These are phyloP conservation scores for Bauhinia variegata DNA, from an alignment of 306 rosid species.

Conservation along the genomic window DNA sequence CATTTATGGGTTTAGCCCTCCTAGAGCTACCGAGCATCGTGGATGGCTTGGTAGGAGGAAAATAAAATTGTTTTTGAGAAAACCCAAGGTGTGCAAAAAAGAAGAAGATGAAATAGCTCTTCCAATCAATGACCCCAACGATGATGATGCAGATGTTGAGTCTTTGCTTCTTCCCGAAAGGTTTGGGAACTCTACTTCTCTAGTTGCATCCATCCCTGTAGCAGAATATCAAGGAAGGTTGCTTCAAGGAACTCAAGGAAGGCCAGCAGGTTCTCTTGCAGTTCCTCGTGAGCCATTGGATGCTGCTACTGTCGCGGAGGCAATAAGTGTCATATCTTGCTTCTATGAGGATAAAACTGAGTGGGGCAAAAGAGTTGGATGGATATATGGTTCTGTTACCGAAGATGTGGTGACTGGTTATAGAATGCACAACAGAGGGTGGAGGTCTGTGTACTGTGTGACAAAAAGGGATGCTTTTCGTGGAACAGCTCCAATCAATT, in stretches of 20 bases:
- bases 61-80: slow-evolving; percentile 64
- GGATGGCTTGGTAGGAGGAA: slow-evolving; percentile 77
- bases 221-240: slow-evolving; percentile 85
- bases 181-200: slow-evolving; percentile 74
- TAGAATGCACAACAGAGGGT: slow-evolving; percentile 90
- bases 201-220: slow-evolving; percentile 75
- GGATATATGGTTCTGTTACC: slow-evolving; percentile 95
- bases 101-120: slow-evolving; percentile 61
- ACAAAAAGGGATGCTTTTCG: slow-evolving; percentile 84
- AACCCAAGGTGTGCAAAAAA: slow-evolving; percentile 52
- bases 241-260: slow-evolving; percentile 71
- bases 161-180: slow-evolving; percentile 77
- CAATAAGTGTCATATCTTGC: slow-evolving; percentile 79
- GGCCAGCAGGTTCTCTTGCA: slow-evolving; percentile 83
- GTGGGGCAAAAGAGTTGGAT: slow-evolving; percentile 88
- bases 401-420: slow-evolving; percentile 92
- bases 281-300: slow-evolving; percentile 85
- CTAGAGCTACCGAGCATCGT: slow-evolving; percentile 79
- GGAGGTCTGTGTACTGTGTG: slow-evolving; percentile 86
- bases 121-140: slow-evolving; percentile 50
- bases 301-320: slow-evolving; percentile 85
- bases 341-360: slow-evolving; percentile 87
- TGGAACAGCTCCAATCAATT: slow-evolving; percentile 83
- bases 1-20: slow-evolving; percentile 85
- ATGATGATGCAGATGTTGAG: slow-evolving; percentile 81